A percentile compares a stretch with the other conserved stretches of the same genome.
Conservation (phyloP, 2,329 filamentous ascomycete species). For the Cercospora zeae-maydis region DNA sequence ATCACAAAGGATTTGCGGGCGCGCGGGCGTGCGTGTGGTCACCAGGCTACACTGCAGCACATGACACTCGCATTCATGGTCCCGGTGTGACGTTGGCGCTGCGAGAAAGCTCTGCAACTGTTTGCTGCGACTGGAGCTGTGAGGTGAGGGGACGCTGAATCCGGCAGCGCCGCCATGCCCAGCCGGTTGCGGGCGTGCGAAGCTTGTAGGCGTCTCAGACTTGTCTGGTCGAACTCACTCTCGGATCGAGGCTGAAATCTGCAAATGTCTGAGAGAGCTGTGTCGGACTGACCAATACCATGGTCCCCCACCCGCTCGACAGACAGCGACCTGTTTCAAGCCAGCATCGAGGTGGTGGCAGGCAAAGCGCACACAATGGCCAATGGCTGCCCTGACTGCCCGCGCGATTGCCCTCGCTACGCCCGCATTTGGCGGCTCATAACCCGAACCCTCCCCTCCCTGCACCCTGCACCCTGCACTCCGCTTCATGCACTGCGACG, state of each 20-base stretch:
- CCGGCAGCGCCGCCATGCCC: constrained; percentile 5
- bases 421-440: constrained; percentile 4
- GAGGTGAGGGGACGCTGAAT: constrained; percentile 1
- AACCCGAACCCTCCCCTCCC: constrained; percentile 10
- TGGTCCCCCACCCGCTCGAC: constrained; percentile 8
- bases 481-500: constrained; percentile 15
- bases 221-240: constrained; percentile 5
- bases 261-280: constrained; percentile 2
- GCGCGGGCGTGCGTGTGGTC: too few relatives aligned
- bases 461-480: too few relatives aligned
- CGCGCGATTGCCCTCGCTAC: not conserved
- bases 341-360: not conserved
- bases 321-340: not conserved
- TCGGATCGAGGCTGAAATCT: constrained; percentile 10
- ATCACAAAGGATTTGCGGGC: constrained; percentile 5
- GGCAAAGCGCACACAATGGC: not conserved
- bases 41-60: constrained; percentile 3
- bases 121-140: not conserved
- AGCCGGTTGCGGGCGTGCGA: constrained; percentile 5
- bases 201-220: constrained; percentile 13
- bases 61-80: not conserved
- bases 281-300: constrained; percentile 6
- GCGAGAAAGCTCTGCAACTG: constrained; percentile 1
- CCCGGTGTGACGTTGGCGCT: constrained; percentile 4
- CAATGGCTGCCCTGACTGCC: not conserved